Evolutionary conservation across 1,284 basidiomycete genomes (phyloP).

Genomic region (Coniferiporia sulphurascens): DNA sequence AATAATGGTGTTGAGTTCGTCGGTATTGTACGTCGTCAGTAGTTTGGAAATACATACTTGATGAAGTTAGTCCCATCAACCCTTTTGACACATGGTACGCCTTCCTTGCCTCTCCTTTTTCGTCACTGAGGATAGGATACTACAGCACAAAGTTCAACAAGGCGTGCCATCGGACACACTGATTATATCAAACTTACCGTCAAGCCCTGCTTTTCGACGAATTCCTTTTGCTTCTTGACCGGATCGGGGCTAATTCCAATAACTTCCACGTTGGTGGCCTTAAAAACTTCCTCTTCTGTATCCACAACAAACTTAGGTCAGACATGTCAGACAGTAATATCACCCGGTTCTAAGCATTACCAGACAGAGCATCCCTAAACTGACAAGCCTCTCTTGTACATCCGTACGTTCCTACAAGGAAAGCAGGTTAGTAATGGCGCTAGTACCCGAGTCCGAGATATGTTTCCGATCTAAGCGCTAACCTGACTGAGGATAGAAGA

Average conservation of each 20-base stretch:
- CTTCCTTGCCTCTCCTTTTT: conserved; percentile 53
- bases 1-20: neutral
- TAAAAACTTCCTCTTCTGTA: conserved; percentile 63
- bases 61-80: conserved; percentile 55
- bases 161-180: neutral
- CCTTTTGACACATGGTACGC: conserved; percentile 61
- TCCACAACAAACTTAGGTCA: conserved; percentile 4
- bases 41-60: conserved; percentile 22
- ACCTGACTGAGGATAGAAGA: conserved; percentile 72
- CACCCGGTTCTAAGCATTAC: conserved; percentile 33
- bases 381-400: conserved; percentile 77
- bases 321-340: neutral
- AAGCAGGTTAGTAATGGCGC: neutral
- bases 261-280: conserved; percentile 55
- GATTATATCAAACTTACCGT: conserved; percentile 39
- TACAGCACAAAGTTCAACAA: conserved; percentile 24
- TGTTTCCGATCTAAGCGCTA: conserved; percentile 24
- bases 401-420: conserved; percentile 53
- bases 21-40: neutral
- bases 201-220: conserved; percentile 68
- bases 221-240: conserved; percentile 64
- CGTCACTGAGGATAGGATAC: conserved; percentile 75
- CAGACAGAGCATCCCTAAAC: conserved; percentile 70
- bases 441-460: neutral
- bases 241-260: conserved; percentile 70